phyloP scores from a whole-genome alignment of 495 filamentous ascomycete genomes.

The Xanthoparmelia taractica region DNA sequence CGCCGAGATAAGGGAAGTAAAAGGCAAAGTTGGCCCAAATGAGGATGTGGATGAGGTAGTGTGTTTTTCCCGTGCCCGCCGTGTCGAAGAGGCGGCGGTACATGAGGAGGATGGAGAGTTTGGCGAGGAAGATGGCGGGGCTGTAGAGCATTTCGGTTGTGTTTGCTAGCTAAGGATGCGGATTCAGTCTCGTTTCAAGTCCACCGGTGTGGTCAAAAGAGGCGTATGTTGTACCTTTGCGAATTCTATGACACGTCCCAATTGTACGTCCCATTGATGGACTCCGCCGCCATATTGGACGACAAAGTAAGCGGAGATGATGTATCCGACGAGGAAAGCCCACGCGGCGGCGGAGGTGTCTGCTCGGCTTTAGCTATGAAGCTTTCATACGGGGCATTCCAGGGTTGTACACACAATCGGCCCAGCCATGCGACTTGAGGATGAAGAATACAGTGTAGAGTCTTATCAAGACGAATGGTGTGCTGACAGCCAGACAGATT shows the following conservation, averaged over 20 bases:
- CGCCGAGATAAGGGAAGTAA: background rate
- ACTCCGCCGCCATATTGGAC: conserved; percentile 23
- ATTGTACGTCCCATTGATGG: conserved; percentile 32
- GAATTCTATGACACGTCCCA: conserved; percentile 17
- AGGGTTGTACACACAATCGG: conserved; percentile 34
- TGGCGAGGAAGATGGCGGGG: conserved; percentile 12
- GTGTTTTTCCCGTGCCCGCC: conserved; percentile 3
- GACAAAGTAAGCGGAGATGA: background rate
- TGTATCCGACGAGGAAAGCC: conserved; percentile 22
- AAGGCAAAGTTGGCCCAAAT: conserved; percentile 15
- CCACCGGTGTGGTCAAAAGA: no score
- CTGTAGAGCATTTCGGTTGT: conserved; percentile 6
- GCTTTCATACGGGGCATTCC: no score
- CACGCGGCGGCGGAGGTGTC: conserved; percentile 31
- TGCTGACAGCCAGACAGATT: conserved; percentile 31
- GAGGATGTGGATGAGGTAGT: conserved; percentile 9
- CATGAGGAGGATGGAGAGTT: conserved; percentile 18
- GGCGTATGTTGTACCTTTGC: conserved; percentile 18
- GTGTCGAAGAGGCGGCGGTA: conserved; percentile 16
- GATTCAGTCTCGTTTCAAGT: background rate
- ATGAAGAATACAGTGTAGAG: conserved; percentile 35
- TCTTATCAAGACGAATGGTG: conserved; percentile 30
- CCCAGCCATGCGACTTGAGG: conserved; percentile 33
- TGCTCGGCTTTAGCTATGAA: conserved; percentile 9
- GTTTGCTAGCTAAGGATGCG: background rate